Percentiles rank a stretch among this genome's conserved stretches.
Evolutionary conservation across 2,329 filamentous ascomycete species (phyloP).

Genomic region (Pseudopyricularia javanii): DNA sequence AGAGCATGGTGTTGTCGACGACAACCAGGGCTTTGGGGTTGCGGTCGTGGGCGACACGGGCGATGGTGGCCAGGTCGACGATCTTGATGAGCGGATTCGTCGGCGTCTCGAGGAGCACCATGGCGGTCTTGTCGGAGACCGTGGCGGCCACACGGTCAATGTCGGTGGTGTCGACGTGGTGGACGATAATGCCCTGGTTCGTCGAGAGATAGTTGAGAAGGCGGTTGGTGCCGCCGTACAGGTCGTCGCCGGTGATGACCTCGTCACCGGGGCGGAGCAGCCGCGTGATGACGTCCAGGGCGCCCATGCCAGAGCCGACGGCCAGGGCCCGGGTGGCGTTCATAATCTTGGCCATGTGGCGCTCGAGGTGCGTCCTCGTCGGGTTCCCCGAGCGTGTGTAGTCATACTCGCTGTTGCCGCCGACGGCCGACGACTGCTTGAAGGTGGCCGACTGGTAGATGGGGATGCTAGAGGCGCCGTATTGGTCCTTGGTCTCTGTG

Average conservation of each 20-base stretch:
- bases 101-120: conserved; percentile 92
- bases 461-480: conserved; percentile 88
- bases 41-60: conserved; percentile 60
- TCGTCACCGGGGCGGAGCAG: conserved; percentile 87
- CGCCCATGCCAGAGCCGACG: conserved; percentile 94
- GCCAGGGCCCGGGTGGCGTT: conserved; percentile 81
- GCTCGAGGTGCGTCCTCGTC: conserved; percentile 88
- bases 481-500: conserved; percentile 92
- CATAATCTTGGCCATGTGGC: conserved; percentile 98
- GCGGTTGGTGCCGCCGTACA: conserved; percentile 92
- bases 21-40: conserved; percentile 74
- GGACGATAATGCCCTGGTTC: conserved; percentile 83
- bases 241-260: conserved; percentile 90
- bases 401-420: conserved; percentile 77
- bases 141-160: conserved; percentile 57
- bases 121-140: conserved; percentile 70
- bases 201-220: conserved; percentile 83
- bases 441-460: conserved; percentile 99
- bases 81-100: conserved; percentile 99
- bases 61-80: conserved; percentile 76
- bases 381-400: conserved; percentile 97
- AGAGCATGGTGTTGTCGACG: conserved; percentile 99
- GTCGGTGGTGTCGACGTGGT: conserved; percentile 89
- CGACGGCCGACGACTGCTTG: conserved; percentile 74
- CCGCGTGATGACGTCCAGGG: conserved; percentile 89